Evolutionary conservation across 1,284 basidiomycete genomes (phyloP), one percentile per base, ranked within the genome.

Genomic region (Rhizopogon parksii): DNA sequence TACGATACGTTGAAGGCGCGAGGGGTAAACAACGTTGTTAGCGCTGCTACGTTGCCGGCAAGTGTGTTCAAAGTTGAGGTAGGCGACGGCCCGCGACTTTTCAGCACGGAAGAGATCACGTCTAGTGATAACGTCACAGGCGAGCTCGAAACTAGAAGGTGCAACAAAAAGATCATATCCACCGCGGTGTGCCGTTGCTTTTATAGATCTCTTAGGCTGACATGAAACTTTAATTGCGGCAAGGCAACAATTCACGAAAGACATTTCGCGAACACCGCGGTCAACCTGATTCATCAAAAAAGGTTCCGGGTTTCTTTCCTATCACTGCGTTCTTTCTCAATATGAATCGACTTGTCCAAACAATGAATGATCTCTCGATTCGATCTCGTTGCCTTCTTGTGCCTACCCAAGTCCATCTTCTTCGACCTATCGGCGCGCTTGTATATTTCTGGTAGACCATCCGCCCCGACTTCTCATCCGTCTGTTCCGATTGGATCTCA

Each of bases 341-440:
- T 24, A 24, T 60, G 43, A 54, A 51, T 67, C 62, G 60, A 56
- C 61, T 64, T 65, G 63, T 61, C 63, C 63, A 60, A 54, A 47
- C 54, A 66, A 49, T 58, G 65, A 67, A 66, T 62, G 61, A 50
- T 54, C 46, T 40, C 46, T 30, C 50, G 63, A 64, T 58, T 60
- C 32, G 32, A 32, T 56, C 40, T 24, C 36, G 36, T 52, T 57
- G 54, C 60, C 60, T 69, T 72, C 65, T 65, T 54, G 65, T 68
- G 55, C 60, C 39, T 40, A 39, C 47, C 50, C 56, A 46, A 50
- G 30, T 49, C 49, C 40, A 47, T 51, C 60, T 60, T 63, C 60
- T 54, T 65, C 60, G 60, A 52, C 69, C 68, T 72, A 70, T 74
- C 71, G 62, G 66, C 68, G 54, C 57, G 58, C 60, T 59, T 58